phyloP scores from a whole-genome alignment of 2,329 filamentous ascomycete species.

The Aspergillus sp. region DNA sequence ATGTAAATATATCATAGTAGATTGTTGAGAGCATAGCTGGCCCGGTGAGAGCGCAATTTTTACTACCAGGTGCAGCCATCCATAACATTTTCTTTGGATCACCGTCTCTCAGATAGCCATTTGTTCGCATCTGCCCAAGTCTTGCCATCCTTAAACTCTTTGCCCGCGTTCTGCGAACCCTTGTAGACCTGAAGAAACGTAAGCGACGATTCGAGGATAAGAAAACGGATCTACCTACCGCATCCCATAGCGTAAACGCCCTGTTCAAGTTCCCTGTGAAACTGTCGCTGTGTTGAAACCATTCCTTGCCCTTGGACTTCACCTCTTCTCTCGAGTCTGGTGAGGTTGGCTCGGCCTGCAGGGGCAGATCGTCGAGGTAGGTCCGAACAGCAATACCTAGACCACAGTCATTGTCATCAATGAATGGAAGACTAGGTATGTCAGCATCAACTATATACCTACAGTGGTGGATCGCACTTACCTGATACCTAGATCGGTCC shows the following conservation, averaged over 20 bases:
- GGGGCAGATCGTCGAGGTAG: slow-evolving; percentile 54
- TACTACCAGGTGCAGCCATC: not conserved
- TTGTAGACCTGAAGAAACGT: slow-evolving; percentile 52
- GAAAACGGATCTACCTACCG: slow-evolving; percentile 47
- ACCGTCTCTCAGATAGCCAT: slow-evolving; percentile 53
- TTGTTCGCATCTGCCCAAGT: slow-evolving; percentile 60
- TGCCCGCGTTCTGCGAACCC: slow-evolving; percentile 56
- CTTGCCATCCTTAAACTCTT: slow-evolving; percentile 53
- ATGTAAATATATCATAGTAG: slow-evolving; percentile 2
- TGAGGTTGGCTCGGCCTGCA: slow-evolving; percentile 56
- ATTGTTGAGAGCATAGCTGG: not conserved
- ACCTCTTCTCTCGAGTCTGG: slow-evolving; percentile 51
- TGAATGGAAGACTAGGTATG: slow-evolving; percentile 41
- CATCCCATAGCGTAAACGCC: slow-evolving; percentile 66
- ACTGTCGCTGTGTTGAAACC: slow-evolving; percentile 62
- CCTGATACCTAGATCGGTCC: slow-evolving; percentile 70
- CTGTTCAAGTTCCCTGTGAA: slow-evolving; percentile 58
- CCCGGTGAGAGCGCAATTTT: not conserved
- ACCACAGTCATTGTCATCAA: slow-evolving; percentile 47
- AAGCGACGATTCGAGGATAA: not conserved
- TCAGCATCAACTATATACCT: slow-evolving; percentile 3
- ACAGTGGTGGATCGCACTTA: slow-evolving; percentile 42
- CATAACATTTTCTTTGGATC: slow-evolving; percentile 10
- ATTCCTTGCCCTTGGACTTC: slow-evolving; percentile 55
- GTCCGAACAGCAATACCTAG: slow-evolving; percentile 50